Evolutionary conservation across 1,284 basidiomycete genomes (phyloP).

Genomic region (Cutaneotrichosporon sp.): DNA sequence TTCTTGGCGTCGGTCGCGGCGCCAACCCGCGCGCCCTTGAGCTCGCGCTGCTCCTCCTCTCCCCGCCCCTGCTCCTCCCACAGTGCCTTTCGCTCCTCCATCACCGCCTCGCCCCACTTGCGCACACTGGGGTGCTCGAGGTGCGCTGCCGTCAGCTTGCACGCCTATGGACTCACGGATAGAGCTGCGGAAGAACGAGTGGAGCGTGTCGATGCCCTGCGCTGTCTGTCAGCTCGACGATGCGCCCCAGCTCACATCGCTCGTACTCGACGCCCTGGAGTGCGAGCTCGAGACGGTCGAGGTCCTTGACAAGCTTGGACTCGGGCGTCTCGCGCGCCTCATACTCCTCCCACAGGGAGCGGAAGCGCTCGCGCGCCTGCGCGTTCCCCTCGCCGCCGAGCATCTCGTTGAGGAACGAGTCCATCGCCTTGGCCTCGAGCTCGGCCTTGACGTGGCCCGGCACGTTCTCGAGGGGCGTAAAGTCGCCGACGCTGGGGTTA

Average conservation of each 20-base stretch:
- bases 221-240: constrained; percentile 30
- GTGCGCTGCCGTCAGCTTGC: constrained; percentile 36
- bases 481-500: constrained; percentile 73
- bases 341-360: constrained; percentile 87
- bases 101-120: constrained; percentile 69
- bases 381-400: constrained; percentile 65
- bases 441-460: constrained; percentile 74
- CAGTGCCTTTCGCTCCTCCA: constrained; percentile 58
- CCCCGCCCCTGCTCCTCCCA: constrained; percentile 45
- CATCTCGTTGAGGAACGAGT: constrained; percentile 86
- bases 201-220: constrained; percentile 46
- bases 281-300: constrained; percentile 92
- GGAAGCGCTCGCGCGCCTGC: constrained; percentile 74
- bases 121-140: constrained; percentile 75
- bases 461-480: constrained; percentile 85
- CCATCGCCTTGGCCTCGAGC: constrained; percentile 76
- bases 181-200: constrained; percentile 52
- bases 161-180: constrained; percentile 44
- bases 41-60: constrained; percentile 38
- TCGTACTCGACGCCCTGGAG: constrained; percentile 63
- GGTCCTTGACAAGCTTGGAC: constrained; percentile 88
- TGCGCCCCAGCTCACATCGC: constrained; percentile 46
- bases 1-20: constrained; percentile 12
- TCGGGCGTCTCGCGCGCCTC: constrained; percentile 79
- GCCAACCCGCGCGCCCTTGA: constrained; percentile 33